Base-by-base conservation (phyloP, 352 stramenopile species). In the Pythium plurisporium region DNA sequence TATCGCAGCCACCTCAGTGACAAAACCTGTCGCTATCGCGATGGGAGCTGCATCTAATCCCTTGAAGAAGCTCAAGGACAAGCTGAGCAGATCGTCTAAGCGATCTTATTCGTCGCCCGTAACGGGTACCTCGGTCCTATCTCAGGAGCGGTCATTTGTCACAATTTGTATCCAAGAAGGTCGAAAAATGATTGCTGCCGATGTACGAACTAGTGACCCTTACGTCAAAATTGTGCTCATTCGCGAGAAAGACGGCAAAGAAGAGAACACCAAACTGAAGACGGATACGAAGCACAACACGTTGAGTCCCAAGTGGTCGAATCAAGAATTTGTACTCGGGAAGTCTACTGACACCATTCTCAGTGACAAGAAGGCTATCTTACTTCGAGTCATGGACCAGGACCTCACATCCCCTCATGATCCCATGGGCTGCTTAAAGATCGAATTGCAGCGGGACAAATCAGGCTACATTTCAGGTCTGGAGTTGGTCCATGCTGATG, bases 201-300 rank as follows among this genome's bases (percentile, higher is more conserved):
- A 90, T 40, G 48, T 74, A 7, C 45, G 71, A 5, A 78, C 74
- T 7, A 83, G 74, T 34, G 76, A 87, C 37, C 78, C 80, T 30
- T 90, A 79, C 23, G 80, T 90, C 33, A 69, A 83, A 22, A 62
- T 90, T 14, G 26, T 87, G 0, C 47, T 90, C 19, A 37, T 88
- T 25, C 58, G 66, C 27, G 59, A 81, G 31, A 71, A 69, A 22
- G 61, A 59, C n/a, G 67, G 71, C 14, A 76, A 77, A 40, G 80
- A 88, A 45, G 68, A 77, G 31, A 59, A 71, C 48, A 86, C 80
- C 4, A 70, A 70, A 41, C 51, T 84, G 43, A 90, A 90, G 47
- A 84, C 80, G 1, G 78, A 90, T 41, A 74, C 83, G 19, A 82
- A 86, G 53, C 55, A 74, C 41, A 87, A 65, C 30, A 88, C 80